A percentile compares a stretch with the other conserved stretches of the same genome.
phyloP scores from a whole-genome alignment of 2,329 filamentous ascomycete species.

The Tolypocladium ophioglossoides region DNA sequence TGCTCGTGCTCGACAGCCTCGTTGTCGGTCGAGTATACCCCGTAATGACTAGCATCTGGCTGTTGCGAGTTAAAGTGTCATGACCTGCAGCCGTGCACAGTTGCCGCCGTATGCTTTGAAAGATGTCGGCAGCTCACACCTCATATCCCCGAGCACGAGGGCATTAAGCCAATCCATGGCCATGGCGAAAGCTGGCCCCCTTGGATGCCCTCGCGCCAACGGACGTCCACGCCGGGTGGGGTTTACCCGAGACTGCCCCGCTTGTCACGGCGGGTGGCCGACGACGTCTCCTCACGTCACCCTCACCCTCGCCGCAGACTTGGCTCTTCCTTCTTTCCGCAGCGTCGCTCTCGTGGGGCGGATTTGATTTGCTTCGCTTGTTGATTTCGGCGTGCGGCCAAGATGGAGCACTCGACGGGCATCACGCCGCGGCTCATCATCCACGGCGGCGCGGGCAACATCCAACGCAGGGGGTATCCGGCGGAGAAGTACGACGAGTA shows the following conservation, averaged over 20 bases:
- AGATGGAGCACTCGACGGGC: constrained; percentile 23
- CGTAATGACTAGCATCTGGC: too few relatives aligned
- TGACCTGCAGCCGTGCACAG: too few relatives aligned
- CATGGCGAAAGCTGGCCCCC: neutral
- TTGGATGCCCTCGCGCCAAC: neutral
- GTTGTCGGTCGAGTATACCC: too few relatives aligned
- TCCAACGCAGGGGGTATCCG: constrained; percentile 48
- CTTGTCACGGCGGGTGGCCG: too few relatives aligned
- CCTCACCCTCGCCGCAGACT: neutral
- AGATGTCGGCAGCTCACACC: too few relatives aligned
- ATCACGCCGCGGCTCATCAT: constrained; percentile 52
- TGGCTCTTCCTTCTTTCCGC: neutral
- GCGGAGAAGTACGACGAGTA: constrained; percentile 48
- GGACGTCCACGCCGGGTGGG: neutral
- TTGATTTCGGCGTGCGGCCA: neutral
- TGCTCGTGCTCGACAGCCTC: neutral
- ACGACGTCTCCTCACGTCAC: too few relatives aligned
- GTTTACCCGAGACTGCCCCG: neutral
- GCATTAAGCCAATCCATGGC: too few relatives aligned
- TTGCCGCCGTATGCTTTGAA: too few relatives aligned
- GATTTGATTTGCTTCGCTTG: neutral
- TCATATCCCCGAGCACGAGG: too few relatives aligned
- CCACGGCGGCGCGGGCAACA: constrained; percentile 64
- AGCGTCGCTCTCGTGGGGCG: too few relatives aligned
- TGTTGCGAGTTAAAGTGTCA: too few relatives aligned